Conservation (phyloP, 495 filamentous ascomycete species). For the Aspergillus diversus region DNA sequence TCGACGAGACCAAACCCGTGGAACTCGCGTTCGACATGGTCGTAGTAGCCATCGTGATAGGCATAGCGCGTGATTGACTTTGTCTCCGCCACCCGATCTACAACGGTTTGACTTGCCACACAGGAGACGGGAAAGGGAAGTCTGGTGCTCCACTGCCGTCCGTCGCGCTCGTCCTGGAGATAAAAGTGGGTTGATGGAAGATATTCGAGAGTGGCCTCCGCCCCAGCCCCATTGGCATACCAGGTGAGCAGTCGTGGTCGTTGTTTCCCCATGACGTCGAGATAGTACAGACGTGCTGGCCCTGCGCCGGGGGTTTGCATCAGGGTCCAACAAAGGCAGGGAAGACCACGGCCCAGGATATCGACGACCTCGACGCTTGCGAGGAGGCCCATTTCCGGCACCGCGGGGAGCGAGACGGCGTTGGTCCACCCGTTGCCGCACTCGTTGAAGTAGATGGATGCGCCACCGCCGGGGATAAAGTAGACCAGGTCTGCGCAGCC, state of each 20-base stretch:
- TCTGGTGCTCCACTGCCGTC: background rate
- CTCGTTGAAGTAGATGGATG: background rate
- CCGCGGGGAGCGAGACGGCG: background rate
- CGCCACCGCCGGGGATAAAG: background rate
- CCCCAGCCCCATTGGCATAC: background rate
- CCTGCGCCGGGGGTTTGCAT: background rate
- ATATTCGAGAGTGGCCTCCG: background rate
- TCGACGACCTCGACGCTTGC: constrained; percentile 4
- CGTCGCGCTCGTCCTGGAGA: background rate
- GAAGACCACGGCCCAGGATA: constrained; percentile 1
- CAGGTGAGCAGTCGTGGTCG: background rate
- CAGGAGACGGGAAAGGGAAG: background rate
- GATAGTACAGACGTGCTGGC: background rate
- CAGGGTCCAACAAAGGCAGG: constrained; percentile 9
- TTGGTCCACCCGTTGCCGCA: background rate
- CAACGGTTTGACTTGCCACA: background rate
- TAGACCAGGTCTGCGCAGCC: background rate
- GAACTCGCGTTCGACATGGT: background rate
- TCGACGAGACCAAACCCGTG: background rate
- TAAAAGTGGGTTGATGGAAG: constrained; percentile 1
- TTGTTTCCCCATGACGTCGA: background rate
- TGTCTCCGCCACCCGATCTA: background rate
- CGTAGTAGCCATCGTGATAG: constrained; percentile 1
- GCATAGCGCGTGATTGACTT: background rate
- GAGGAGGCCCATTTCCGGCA: background rate